Base-by-base conservation (phyloP, 176 grass and related monocot genomes). In the Triticum dicoccoides region DNA sequence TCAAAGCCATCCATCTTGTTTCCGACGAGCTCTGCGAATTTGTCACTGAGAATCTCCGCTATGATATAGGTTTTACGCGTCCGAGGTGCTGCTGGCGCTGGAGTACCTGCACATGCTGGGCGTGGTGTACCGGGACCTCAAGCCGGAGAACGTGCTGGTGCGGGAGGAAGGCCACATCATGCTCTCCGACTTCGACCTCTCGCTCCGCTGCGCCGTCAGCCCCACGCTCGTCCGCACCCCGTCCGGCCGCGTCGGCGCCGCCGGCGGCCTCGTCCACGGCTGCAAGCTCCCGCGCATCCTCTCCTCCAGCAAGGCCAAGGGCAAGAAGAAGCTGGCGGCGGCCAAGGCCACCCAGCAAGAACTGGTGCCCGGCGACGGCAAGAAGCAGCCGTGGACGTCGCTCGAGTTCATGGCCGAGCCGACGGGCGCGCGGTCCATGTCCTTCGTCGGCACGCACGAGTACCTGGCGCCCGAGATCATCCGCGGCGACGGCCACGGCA, bases 71-170 rank as follows among this genome's bases (percentile, higher is more conserved):
- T 97, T 97, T 41, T 97, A 91, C 86, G 92, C 92, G 1, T 94
- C 90, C 3, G 90, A 97, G n/a, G 95, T 97, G 83, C 54, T 97
- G 64, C 92, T 97, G 0, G 95, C 95, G 9, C 89, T 97, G 1
- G 95, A 97, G 84, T 97, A 97, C 90, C 78, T 97, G 67, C 95
- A 97, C 92, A 97, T 97, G 95, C 85, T 97, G 29, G 95, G 95
- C 9, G 89, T 97, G 5, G 90, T 97, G 64, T 97, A 97, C 84
- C 79, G 92, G 8, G 92, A 97, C 86, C 88, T 97, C 58, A 97
- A 97, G 70, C 95, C 93, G 0, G 95, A 98, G 80, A 98, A 95
- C 76, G 93, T 98, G 63, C 89, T 95, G 2, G 95, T 95, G 3
- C 79, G 92, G 66, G 92, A 93, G 51, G 95, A 87, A 64, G 95